Conservation (phyloP, 768 basidiomycete species). For the Dioszegia aurantiaca region DNA sequence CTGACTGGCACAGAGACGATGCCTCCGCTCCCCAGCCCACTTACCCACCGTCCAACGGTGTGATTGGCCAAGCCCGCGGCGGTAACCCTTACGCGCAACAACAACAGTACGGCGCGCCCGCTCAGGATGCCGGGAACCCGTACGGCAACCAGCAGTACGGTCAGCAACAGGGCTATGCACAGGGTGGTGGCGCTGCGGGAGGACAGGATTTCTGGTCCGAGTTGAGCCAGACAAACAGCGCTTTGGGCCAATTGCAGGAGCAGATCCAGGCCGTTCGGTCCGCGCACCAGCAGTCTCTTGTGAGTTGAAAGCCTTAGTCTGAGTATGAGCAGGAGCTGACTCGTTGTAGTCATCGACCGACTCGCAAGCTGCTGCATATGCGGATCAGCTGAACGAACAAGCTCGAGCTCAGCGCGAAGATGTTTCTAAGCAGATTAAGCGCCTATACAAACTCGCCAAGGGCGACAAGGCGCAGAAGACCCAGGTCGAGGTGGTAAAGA, state of each 20-base stretch:
- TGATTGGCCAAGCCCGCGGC: constrained; percentile 30
- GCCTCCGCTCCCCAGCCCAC: constrained; percentile 39
- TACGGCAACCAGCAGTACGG: constrained; percentile 40
- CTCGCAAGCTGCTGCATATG: constrained; percentile 38
- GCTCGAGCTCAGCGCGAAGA: constrained; percentile 51
- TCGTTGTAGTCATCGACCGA: constrained; percentile 72
- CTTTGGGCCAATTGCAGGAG: constrained; percentile 47
- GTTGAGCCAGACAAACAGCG: constrained; percentile 34
- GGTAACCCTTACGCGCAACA: constrained; percentile 47
- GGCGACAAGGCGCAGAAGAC: constrained; percentile 50
- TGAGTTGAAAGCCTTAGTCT: constrained; percentile 56
- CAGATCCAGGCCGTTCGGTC: constrained; percentile 47
- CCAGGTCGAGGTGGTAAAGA: constrained; percentile 54
- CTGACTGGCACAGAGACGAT: constrained; percentile 20
- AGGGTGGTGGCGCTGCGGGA: constrained; percentile 35
- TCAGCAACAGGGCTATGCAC: constrained; percentile 47
- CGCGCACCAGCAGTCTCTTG: constrained; percentile 47
- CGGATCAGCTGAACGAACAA: constrained; percentile 44
- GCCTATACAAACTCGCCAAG: constrained; percentile 53
- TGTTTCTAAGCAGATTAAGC: constrained; percentile 53
- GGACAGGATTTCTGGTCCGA: constrained; percentile 49
- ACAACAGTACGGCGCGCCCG: constrained; percentile 19
- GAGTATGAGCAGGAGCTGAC: constrained; percentile 59
- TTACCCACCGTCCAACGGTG: constrained; percentile 44
- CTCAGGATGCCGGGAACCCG: constrained; percentile 25